Conservation (phyloP, 176 grass and related monocot genomes). For the Carex pumila region DNA sequence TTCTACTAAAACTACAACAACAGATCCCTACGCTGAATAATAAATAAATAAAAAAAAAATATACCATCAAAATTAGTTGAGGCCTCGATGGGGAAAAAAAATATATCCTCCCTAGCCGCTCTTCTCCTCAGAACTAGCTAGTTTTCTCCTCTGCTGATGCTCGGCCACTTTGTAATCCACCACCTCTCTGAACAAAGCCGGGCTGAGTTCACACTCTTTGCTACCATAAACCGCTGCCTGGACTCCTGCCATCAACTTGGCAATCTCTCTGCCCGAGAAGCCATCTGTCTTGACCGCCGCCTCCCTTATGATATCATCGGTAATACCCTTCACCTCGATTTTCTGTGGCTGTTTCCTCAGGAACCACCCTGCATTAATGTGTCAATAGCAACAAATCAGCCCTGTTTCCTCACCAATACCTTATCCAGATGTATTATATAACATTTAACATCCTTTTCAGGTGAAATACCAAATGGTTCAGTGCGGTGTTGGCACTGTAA, state of each 20-base stretch:
- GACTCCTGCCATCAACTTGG: constrained; percentile 77
- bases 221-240: constrained; percentile 87
- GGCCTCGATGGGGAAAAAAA: neutral
- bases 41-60: neutral
- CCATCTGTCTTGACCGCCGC: constrained; percentile 78
- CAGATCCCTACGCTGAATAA: neutral
- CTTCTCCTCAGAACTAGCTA: constrained; percentile 44
- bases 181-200: constrained; percentile 79
- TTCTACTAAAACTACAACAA: constrained; percentile 1
- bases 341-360: constrained; percentile 57
- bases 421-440: neutral
- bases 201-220: constrained; percentile 68
- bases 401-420: neutral
- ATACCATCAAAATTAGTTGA: constrained; percentile 17
- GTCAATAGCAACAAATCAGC: neutral
- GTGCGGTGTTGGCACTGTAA: too few relatives aligned
- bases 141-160: constrained; percentile 81
- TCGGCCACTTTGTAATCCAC: constrained; percentile 93
- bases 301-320: constrained; percentile 68
- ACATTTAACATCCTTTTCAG: neutral
- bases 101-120: constrained; percentile 23
- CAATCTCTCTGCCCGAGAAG: constrained; percentile 96
- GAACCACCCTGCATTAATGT: constrained; percentile 21
- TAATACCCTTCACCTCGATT: constrained; percentile 75
- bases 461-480: neutral